Conservation (phyloP, 176 grass and related monocot species). For the Juncus effusus region DNA sequence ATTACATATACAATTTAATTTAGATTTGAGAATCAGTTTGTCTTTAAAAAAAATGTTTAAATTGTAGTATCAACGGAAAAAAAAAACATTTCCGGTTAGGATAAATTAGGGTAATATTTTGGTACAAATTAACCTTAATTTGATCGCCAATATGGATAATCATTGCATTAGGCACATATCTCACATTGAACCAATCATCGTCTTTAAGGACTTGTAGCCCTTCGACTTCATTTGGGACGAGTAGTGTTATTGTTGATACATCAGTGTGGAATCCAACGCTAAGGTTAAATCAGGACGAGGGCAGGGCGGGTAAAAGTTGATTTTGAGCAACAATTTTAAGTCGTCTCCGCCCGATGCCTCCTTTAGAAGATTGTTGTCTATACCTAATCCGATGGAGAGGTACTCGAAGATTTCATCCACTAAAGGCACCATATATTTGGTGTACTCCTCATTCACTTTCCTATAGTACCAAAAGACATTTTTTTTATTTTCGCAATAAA, state of each 20-base stretch:
- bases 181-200: constrained; percentile 41
- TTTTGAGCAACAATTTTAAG: constrained; percentile 43
- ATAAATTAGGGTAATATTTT: no score
- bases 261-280: constrained; percentile 57
- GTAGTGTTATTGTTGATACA: constrained; percentile 49
- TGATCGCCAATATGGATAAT: constrained; percentile 69
- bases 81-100: neutral
- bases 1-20: neutral
- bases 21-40: neutral
- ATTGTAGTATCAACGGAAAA: neutral
- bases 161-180: constrained; percentile 48
- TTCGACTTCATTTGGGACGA: constrained; percentile 58
- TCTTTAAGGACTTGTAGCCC: constrained; percentile 56
- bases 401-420: constrained; percentile 27
- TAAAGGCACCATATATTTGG: constrained; percentile 30
- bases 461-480: neutral
- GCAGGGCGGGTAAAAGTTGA: constrained; percentile 71
- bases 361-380: constrained; percentile 27
- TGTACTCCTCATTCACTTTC: constrained; percentile 53
- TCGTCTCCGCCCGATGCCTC: constrained; percentile 40
- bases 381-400: constrained; percentile 38
- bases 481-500: neutral
- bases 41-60: neutral
- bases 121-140: constrained; percentile 34
- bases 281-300: constrained; percentile 57